Conservation (phyloP, 2,329 filamentous ascomycete genomes). For the Colletotrichum karsti region DNA sequence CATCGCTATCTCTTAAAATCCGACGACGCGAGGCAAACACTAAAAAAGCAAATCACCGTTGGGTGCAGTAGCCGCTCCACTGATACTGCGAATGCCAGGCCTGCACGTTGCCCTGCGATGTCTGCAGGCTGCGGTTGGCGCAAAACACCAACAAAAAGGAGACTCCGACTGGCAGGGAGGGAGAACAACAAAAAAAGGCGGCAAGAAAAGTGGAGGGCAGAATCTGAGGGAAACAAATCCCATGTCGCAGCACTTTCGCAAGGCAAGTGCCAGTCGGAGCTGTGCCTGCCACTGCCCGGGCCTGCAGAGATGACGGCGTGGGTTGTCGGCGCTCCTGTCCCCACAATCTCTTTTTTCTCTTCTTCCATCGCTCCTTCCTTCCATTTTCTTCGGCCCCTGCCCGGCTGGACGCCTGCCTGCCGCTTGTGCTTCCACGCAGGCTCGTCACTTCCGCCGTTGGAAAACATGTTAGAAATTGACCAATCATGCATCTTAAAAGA, state of each 20-base stretch:
- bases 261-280: background rate
- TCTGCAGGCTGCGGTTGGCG: constrained; percentile 22
- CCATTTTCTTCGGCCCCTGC: constrained; percentile 21
- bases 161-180: too few species aligned
- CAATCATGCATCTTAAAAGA: background rate
- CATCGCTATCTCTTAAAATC: background rate
- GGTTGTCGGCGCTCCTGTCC: background rate
- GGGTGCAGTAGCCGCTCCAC: constrained; percentile 14
- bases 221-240: background rate
- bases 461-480: background rate
- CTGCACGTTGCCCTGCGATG: background rate
- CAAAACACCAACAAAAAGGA: background rate
- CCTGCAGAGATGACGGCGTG: background rate
- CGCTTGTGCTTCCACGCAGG: background rate
- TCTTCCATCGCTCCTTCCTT: constrained; percentile 19
- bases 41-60: constrained; percentile 15
- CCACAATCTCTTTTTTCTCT: background rate
- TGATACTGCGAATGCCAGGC: background rate
- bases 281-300: too few species aligned
- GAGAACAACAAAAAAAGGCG: background rate
- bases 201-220: background rate
- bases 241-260: background rate
- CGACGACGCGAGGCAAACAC: background rate
- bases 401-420: background rate
- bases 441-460: background rate